These are phyloP conservation scores for Candida pseudoviswanathii DNA, from an alignment of 1,139 yeast species.

Conservation along the genomic window DNA sequence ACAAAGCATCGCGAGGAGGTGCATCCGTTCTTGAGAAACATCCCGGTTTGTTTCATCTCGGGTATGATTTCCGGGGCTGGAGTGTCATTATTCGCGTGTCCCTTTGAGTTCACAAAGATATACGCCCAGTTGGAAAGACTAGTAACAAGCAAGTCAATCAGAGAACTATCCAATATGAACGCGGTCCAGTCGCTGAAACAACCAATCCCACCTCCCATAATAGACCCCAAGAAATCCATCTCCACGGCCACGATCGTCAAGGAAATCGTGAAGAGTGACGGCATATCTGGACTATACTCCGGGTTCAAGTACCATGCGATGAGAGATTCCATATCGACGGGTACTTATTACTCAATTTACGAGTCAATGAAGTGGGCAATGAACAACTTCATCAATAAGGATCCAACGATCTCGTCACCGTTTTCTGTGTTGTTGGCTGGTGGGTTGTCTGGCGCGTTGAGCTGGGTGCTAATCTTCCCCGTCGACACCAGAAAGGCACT, in stretches of 20 bases:
- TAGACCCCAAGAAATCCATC: conserved; percentile 15
- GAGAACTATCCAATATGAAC: conserved; percentile 18
- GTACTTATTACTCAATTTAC: conserved; percentile 72
- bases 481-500: conserved; percentile 77
- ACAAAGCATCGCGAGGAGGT: conserved; percentile 13
- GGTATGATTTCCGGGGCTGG: conserved; percentile 70
- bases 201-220: conserved; percentile 1
- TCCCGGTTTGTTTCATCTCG: conserved; percentile 67
- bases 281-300: conserved; percentile 65
- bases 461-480: conserved; percentile 79
- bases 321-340: conserved; percentile 73
- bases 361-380: conserved; percentile 64
- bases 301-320: conserved; percentile 69
- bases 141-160: conserved; percentile 32
- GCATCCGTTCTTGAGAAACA: conserved; percentile 52
- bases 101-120: conserved; percentile 82
- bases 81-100: conserved; percentile 73
- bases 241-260: conserved; percentile 44
- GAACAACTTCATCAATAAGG: conserved; percentile 33
- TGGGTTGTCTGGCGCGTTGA: conserved; percentile 73
- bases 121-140: conserved; percentile 71
- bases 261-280: conserved; percentile 59
- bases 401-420: conserved; percentile 33
- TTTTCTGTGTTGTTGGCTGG: conserved; percentile 60
- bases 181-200: neutral